These are phyloP conservation scores for Immersiporthe knoxdaviesiana DNA, from an alignment of 2,329 filamentous ascomycete species.

Conservation along the genomic window DNA sequence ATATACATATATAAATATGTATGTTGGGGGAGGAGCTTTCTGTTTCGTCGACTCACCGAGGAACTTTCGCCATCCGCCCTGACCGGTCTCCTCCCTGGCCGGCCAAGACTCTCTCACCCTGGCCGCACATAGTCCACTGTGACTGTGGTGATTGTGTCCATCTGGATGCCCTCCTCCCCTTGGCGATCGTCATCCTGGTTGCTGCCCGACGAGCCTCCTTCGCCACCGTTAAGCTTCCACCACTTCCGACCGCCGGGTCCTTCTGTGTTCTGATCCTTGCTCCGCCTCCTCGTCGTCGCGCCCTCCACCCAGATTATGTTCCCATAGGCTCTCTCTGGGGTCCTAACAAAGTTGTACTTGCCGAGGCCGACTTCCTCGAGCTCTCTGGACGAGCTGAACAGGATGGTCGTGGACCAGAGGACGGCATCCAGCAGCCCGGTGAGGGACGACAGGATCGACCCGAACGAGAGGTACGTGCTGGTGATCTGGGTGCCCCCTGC, in stretches of 20 bases:
- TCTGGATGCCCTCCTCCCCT: constrained; percentile 32
- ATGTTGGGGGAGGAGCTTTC: background rate
- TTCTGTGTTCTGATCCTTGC: constrained; percentile 1
- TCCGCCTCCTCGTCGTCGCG: constrained; percentile 22
- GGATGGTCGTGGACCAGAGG: constrained; percentile 58
- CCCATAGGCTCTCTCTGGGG: constrained; percentile 43
- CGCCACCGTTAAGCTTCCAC: constrained; percentile 22
- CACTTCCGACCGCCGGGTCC: constrained; percentile 16
- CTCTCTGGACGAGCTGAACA: constrained; percentile 44
- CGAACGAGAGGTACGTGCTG: background rate
- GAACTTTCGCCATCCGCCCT: background rate
- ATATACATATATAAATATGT: background rate
- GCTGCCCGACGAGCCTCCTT: constrained; percentile 4
- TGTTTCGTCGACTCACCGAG: background rate
- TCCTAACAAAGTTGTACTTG: constrained; percentile 56
- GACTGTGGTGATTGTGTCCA: constrained; percentile 39
- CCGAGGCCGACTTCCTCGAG: constrained; percentile 52
- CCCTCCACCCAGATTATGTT: constrained; percentile 45
- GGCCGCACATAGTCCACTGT: constrained; percentile 34
- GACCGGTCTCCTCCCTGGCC: background rate
- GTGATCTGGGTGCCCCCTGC: constrained; percentile 52
- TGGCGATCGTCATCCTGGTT: background rate
- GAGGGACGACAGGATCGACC: constrained; percentile 39
- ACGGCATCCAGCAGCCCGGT: constrained; percentile 59
- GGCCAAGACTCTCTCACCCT: background rate